phyloP scores from a whole-genome alignment of 164 flowering plant species.

The Chimonanthus salicifolius region DNA sequence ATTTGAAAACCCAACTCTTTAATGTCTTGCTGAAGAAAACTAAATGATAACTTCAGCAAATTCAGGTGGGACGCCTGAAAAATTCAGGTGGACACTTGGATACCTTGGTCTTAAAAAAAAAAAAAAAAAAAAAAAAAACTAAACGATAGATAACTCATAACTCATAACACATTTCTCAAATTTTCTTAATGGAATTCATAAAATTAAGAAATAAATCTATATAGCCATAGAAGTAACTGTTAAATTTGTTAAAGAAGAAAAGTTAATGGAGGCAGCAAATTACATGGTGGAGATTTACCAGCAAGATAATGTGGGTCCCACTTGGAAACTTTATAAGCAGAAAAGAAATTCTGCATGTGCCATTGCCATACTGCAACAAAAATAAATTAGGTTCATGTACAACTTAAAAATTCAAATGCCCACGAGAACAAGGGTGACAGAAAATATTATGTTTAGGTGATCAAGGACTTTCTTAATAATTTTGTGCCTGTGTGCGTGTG shows the following conservation, averaged over 20 bases:
- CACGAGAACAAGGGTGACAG: neutral
- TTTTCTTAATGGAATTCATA: neutral
- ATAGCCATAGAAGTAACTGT: neutral
- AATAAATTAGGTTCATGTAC: no score
- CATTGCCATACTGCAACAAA: neutral
- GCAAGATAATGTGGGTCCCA: neutral
- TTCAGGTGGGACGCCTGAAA: no score
- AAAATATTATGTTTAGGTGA: neutral
- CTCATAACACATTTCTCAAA: neutral
- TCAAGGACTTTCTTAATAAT: neutral
- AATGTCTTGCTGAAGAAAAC: no score
- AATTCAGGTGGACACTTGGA: no score
- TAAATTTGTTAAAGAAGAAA: neutral
- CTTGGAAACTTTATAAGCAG: neutral
- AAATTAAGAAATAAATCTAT: no score
- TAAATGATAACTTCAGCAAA: no score
- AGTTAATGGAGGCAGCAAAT: neutral
- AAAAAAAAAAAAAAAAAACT: neutral
- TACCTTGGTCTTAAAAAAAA: no score
- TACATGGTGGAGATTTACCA: neutral
- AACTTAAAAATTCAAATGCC: neutral
- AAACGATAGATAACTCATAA: neutral
- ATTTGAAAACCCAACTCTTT: neutral
- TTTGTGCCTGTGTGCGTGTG: no score
- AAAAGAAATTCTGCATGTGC: neutral